A percentile compares a stretch with the other conserved stretches of the same genome.
Evolutionary conservation across 345 rosid species (phyloP).

Genomic region (Salix dunnii): DNA sequence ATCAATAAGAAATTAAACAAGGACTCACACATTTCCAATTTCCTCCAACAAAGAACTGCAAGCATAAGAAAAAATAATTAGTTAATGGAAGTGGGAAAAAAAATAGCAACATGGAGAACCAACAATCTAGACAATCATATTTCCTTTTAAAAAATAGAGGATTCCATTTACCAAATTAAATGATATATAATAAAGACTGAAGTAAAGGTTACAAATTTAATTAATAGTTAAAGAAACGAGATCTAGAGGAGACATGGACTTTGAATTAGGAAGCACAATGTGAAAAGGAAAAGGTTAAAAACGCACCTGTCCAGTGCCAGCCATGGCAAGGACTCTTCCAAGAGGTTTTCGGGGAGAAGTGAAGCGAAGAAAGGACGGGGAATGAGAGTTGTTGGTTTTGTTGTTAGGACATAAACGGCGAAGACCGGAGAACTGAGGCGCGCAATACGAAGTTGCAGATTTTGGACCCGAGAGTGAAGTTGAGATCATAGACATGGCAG

Average conservation of each 20-base stretch:
- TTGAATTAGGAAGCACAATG: not conserved
- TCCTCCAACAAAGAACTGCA: constrained; percentile 99
- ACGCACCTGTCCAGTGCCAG: constrained; percentile 83
- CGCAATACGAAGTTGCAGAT: constrained; percentile 23
- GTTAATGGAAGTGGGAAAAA: not conserved
- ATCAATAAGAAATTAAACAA: not conserved
- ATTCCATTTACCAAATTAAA: too few relatives aligned
- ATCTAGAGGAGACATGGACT: not conserved
- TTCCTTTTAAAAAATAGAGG: not conserved
- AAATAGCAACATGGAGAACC: not conserved
- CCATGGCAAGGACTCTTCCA: constrained; percentile 70
- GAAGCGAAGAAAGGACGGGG: constrained; percentile 47
- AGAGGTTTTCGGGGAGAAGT: constrained; percentile 50
- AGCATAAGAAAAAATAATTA: constrained; percentile 16
- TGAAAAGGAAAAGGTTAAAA: not conserved
- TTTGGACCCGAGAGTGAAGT: constrained; percentile 44
- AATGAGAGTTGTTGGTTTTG: constrained; percentile 18
- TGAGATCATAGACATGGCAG: constrained; percentile 56
- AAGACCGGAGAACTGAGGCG: constrained; percentile 52
- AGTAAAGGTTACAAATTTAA: not conserved
- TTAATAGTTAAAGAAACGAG: not conserved
- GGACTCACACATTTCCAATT: constrained; percentile 98
- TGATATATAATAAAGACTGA: not conserved
- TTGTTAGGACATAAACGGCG: constrained; percentile 44
- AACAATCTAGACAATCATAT: not conserved